Evolutionary conservation across 2,329 filamentous ascomycete genomes (phyloP), one percentile per base, ranked within the genome.

Genomic region (Trichoderma atroviride): DNA sequence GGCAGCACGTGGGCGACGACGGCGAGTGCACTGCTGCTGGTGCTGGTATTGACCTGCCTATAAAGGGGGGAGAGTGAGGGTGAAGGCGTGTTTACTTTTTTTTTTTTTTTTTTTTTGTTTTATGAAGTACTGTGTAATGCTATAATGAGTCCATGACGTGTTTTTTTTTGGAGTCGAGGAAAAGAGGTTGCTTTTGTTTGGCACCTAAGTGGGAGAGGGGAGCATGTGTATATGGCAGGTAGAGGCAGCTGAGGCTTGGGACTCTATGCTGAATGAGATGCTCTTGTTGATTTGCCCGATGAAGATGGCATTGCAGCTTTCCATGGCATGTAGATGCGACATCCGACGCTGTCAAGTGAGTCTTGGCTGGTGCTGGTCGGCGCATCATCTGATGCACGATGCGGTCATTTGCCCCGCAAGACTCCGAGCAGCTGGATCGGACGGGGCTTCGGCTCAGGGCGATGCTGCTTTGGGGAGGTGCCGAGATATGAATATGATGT

Each of bases 331-430:
- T 24, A 50, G 47, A n/a, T 4, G 7, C 19, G 40, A 24, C 47
- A 50, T 50, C n/a, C 24, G 47, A 50, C 22, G n/a, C 11, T 9
- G 55, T 33, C 27, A 56, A 65, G 62, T 55, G 62, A 65, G 52
- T 24, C 5, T 4, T 40, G 61, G 61, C 22, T 19, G 47, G 2
- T 24, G 62, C 9, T 57, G 62, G 62, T 47, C 35, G 14, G 55
- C 29, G 55, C 52, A 60, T 53, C 55, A 68, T 55, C 31, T 55
- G 62, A 70, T 68, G 69, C 69, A 68, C 55, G 57, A 61, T 68
- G 69, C 47, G 56, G 69, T 70, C 69, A 70, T 62, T 31, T 14
- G 69, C 57, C 60, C 63, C 69, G 35, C 62, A 43, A 31, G 52
- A 57, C 52, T 27, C 62, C 62, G 35, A 47, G 62, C 62, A 65